phyloP scores from a whole-genome alignment of 1,139 yeast genomes.

The Wickerhamomyces sp. region DNA sequence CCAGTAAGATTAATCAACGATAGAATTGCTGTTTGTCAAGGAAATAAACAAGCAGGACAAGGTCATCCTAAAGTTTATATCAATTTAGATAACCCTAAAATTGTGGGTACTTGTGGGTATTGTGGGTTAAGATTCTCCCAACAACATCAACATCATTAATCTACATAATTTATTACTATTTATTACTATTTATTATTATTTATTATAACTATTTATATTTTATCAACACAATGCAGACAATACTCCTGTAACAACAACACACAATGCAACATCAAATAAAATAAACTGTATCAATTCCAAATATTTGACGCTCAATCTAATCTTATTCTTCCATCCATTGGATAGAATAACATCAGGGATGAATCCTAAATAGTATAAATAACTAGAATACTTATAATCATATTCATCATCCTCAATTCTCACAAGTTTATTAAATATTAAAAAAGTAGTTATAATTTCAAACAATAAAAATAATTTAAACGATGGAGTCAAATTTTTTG shows the following conservation, averaged over 20 bases:
- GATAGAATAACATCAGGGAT: conserved; percentile 26
- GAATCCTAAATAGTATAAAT: conserved; percentile 17
- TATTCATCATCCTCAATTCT: conserved; percentile 25
- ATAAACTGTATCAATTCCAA: conserved; percentile 35
- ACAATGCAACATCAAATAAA: conserved; percentile 35
- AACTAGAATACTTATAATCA: conserved; percentile 19
- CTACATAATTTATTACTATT: conserved; percentile 1
- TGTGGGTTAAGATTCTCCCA: conserved; percentile 58
- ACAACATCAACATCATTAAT: conserved; percentile 11
- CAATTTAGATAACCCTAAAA: conserved; percentile 66
- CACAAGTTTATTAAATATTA: conserved; percentile 22
- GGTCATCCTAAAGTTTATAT: conserved; percentile 87
- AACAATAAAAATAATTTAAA: conserved; percentile 32
- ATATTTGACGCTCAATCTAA: conserved; percentile 28
- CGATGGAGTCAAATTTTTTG: background rate
- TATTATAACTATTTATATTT: conserved; percentile 1
- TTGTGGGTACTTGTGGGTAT: conserved; percentile 68
- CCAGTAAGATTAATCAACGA: conserved; percentile 62
- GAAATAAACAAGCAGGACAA: conserved; percentile 69
- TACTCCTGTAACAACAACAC: conserved; percentile 34
- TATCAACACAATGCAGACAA: conserved; percentile 20
- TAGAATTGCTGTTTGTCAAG: conserved; percentile 76
- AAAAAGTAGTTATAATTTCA: conserved; percentile 30
- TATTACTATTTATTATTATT: conserved; percentile 9
- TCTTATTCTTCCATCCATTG: conserved; percentile 14